Conservation (phyloP, 441 rosid species). For the Hypseocharis bilobata region DNA sequence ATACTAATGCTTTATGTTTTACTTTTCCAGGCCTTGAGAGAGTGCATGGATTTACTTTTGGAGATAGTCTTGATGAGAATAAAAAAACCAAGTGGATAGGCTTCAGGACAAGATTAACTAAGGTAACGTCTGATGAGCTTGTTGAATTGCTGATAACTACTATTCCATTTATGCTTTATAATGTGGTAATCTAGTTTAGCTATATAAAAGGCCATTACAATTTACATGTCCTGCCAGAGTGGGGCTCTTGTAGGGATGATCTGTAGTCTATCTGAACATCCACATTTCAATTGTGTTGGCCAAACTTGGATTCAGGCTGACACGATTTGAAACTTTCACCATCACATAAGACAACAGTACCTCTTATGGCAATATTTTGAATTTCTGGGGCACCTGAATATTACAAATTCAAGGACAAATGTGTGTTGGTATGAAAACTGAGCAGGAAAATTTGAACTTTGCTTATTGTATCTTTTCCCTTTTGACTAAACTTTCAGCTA, state of each 20-base stretch:
- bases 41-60: slow-evolving; percentile 91
- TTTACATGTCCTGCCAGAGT: background rate
- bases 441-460: background rate
- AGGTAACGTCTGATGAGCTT: slow-evolving; percentile 36
- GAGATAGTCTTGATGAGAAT: slow-evolving; percentile 70
- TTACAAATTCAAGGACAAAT: background rate
- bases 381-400: background rate
- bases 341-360: background rate
- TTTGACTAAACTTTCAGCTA: background rate
- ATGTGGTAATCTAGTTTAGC: background rate
- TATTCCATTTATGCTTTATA: background rate
- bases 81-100: slow-evolving; percentile 66
- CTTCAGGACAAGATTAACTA: slow-evolving; percentile 49
- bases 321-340: background rate
- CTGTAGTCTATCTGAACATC: background rate
- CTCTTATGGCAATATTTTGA: background rate
- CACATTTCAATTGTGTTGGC: background rate
- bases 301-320: background rate
- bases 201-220: background rate
- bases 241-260: background rate
- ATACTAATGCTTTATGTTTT: background rate
- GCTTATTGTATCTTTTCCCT: background rate
- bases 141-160: background rate
- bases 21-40: slow-evolving; percentile 66
- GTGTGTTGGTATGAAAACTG: background rate